A percentile compares a stretch with the other conserved stretches of the same genome.
Evolutionary conservation across 805 yeast genomes (phyloP).

Genomic region (Debaryomyces castellii): DNA sequence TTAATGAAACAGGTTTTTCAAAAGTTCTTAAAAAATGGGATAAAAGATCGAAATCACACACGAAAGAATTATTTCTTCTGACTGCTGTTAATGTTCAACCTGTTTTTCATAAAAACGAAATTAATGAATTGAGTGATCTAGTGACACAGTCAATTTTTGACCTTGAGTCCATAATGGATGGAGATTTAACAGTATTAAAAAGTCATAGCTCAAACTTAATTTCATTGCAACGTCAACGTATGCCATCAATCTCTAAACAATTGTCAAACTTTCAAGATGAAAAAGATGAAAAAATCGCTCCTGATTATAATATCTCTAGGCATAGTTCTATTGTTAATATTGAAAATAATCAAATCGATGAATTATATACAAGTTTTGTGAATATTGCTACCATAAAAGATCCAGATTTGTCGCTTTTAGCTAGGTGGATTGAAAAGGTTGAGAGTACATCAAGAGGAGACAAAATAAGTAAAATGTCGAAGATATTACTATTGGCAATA

Average conservation of each 20-base stretch:
- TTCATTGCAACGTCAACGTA: neutral
- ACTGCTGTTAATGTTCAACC: slow-evolving; percentile 97
- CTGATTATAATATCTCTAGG: slow-evolving; percentile 6
- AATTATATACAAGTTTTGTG: slow-evolving; percentile 68
- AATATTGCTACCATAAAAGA: slow-evolving; percentile 47
- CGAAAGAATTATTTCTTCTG: slow-evolving; percentile 85
- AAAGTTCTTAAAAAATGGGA: slow-evolving; percentile 98
- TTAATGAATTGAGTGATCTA: slow-evolving; percentile 78
- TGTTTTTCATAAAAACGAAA: slow-evolving; percentile 86
- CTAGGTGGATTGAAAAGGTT: slow-evolving; percentile 41
- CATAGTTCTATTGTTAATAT: slow-evolving; percentile 16
- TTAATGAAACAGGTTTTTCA: slow-evolving; percentile 93
- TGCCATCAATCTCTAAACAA: neutral
- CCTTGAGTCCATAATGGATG: slow-evolving; percentile 58
- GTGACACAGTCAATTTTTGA: slow-evolving; percentile 68
- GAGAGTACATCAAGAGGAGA: slow-evolving; percentile 18
- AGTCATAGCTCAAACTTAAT: slow-evolving; percentile 5
- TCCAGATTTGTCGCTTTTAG: slow-evolving; percentile 34
- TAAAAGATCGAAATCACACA: slow-evolving; percentile 90
- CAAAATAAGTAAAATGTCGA: slow-evolving; percentile 48
- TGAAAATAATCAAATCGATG: slow-evolving; percentile 57
- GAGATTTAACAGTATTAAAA: slow-evolving; percentile 36
- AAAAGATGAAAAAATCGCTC: neutral
- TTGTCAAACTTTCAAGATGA: neutral
- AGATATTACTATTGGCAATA: slow-evolving; percentile 69